These are phyloP conservation scores for Alternaria conjuncta DNA, from an alignment of 2,329 filamentous ascomycete genomes.

Conservation along the genomic window DNA sequence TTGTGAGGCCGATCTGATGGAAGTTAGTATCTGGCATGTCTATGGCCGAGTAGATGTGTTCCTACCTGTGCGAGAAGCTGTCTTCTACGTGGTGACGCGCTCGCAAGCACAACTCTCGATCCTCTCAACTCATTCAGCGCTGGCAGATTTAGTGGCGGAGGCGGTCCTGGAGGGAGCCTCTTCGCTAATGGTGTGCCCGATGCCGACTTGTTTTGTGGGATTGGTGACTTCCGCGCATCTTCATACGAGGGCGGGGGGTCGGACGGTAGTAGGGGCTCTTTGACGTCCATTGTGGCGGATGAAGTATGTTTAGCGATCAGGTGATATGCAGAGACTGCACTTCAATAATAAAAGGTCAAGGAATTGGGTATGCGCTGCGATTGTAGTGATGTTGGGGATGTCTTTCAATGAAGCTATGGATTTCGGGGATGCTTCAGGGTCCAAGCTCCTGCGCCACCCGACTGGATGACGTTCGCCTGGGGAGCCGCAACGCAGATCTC, in stretches of 20 bases:
- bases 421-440: neutral
- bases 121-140: slow-evolving; percentile 76
- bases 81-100: slow-evolving; percentile 82
- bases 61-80: slow-evolving; percentile 72
- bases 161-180: slow-evolving; percentile 47
- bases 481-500: neutral
- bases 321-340: neutral
- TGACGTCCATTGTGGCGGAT: slow-evolving; percentile 7
- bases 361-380: neutral
- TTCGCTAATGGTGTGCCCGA: slow-evolving; percentile 21
- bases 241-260: slow-evolving; percentile 55
- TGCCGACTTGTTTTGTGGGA: slow-evolving; percentile 23
- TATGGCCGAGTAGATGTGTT: too few relatives aligned
- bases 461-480: neutral
- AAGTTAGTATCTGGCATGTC: neutral
- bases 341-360: neutral
- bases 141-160: slow-evolving; percentile 77
- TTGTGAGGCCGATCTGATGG: slow-evolving; percentile 74
- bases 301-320: neutral
- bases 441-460: slow-evolving; percentile 1
- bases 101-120: slow-evolving; percentile 87
- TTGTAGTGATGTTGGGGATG: neutral
- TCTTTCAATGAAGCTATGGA: neutral
- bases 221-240: slow-evolving; percentile 35
- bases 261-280: slow-evolving; percentile 34